phyloP scores from a whole-genome alignment of 73 alveolate species.

The Tetrahymena elliotti region DNA sequence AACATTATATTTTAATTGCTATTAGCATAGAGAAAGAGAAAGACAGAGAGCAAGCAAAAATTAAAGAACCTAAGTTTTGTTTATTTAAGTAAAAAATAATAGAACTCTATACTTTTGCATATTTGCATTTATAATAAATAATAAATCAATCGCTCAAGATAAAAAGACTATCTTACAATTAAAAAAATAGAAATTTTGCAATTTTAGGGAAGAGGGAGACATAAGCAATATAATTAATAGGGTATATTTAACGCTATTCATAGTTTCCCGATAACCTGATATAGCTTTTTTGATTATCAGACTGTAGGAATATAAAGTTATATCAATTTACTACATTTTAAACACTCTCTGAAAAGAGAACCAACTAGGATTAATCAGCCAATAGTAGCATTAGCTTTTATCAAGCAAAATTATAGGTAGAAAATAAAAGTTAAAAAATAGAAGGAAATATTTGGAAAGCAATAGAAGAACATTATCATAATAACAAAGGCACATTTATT shows the following conservation, averaged over 20 bases:
- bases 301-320: background rate
- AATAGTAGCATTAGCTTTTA: background rate
- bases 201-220: background rate
- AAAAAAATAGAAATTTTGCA: background rate
- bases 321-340: background rate
- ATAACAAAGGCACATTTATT: background rate
- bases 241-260: background rate
- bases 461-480: background rate
- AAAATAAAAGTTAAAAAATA: background rate
- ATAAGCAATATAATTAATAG: background rate
- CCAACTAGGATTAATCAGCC: background rate
- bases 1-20: too few species aligned
- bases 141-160: background rate
- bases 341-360: background rate
- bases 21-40: too few species aligned
- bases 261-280: background rate
- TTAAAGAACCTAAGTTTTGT: background rate
- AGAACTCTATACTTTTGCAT: background rate
- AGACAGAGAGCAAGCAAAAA: background rate
- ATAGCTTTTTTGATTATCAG: background rate
- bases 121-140: background rate
- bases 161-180: background rate
- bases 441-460: background rate
- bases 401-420: background rate
- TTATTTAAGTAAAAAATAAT: too few species aligned